Evolutionary conservation across 192 early-diverging fungal species (phyloP), one percentile per base, ranked within the genome.

Genomic region (Backusella macrospora): DNA sequence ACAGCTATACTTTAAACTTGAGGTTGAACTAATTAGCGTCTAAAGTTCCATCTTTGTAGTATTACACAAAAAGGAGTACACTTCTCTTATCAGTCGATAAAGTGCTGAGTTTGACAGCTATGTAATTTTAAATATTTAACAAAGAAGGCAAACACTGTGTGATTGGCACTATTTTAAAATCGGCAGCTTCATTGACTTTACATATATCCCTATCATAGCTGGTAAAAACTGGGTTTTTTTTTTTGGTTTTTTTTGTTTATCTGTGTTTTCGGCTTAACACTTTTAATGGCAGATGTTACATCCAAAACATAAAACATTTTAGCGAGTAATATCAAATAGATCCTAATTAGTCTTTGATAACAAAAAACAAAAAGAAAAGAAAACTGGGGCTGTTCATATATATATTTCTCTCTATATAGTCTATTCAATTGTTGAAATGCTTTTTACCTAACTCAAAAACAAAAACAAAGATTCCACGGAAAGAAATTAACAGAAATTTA

Each of bases 121-220:
- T 13, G 52, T 59, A 23, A 59, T 26, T 59, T 59, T 59, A 59
- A 21, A 59, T 26, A 59, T 59, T 59, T 23, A 59, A 23, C 52
- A 59, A 21, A 59, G n/a, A 12, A 12, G 21, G 52, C 52, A 59
- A 59, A 1, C 12, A 9, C 18, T 52, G 21, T 6, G 8, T 59
- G 52, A 59, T 59, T 59, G 52, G 52, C 52, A 59, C 52, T 23
- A 59, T 59, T 59, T 55, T 59, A 59, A 59, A 59, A 26, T 2
- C 29, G 29, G 29, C 9, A 46, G 45, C 4, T 14, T 14, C 45
- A 14, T 4, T 10, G 14, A 14, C 0, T 46, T 34, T 34, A 34
- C 29, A 34, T 34, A 34, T 34, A 34, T 34, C 29, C 29, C 29
- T 34, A 34, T 34, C 29, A 46, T 10, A 14, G 45, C 49, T 52